Base-by-base conservation (phyloP, 1,284 basidiomycete species). In the Pisolithus thermaeus region DNA sequence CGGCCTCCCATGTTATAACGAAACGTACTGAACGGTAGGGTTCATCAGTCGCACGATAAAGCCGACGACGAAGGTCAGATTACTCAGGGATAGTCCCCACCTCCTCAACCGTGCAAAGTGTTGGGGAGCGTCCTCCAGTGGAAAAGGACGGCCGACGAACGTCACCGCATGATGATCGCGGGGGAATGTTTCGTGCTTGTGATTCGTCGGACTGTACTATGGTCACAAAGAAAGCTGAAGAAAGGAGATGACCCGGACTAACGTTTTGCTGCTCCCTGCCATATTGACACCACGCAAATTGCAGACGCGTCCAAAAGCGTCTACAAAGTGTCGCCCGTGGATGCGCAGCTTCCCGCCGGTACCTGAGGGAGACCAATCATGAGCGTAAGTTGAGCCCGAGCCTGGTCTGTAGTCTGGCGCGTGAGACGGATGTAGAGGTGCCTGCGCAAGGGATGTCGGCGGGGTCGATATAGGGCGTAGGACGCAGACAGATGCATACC, bases 1-100 rank as follows among this genome's bases (percentile, higher is more conserved):
- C 76, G 0, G 94, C 91, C 65, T 99, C 96, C 97, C 96, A 99
- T 1, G 95, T 97, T 3, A 98, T 81, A 18, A 93, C 83, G 58
- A 97, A 87, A 52, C 91, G 77, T 58, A 93, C 91, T 92, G 56
- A 18, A 51, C 6, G 20, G 38, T 22, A 11, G 6, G 11, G 25
- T 20, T 1, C 20, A n/a, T 53, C 20, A 56, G 23, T 6, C 28
- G 41, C 14, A 22, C 49, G 8, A 55, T 30, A 50, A 7, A 23
- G 11, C 18, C 8, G 14, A 7, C 20, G 23, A 30, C 22, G 28
- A 14, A 7, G 45, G 23, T 25, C 8, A 5, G 72, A 86, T 47
- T 60, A 92, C 91, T 73, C 62, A 93, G 91, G 0, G 89, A 88
- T 58, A 94, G 70, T 1, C 92, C 92, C 92, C 92, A 95, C 66